Conservation (phyloP, 345 rosid genomes). For the Conringia planisiliqua region DNA sequence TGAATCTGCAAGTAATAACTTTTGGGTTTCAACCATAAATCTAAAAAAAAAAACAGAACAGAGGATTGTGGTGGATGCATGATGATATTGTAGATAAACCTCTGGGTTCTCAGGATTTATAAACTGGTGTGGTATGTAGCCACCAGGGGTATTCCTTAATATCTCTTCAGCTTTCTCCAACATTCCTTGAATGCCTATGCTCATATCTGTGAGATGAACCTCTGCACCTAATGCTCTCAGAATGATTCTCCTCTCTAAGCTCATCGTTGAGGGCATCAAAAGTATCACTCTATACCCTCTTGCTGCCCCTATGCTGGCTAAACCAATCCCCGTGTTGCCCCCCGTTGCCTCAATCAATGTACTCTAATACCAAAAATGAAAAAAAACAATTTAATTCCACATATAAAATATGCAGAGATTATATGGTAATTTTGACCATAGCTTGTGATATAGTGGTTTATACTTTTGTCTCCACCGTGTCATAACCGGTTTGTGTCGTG, state of each 20-base stretch:
- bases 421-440: not conserved
- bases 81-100: constrained; percentile 31
- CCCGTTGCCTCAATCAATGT: constrained; percentile 55
- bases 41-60: not conserved
- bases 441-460: too few relatives aligned
- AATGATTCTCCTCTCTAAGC: constrained; percentile 65
- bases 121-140: constrained; percentile 40
- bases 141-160: constrained; percentile 51
- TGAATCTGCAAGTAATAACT: constrained; percentile 46
- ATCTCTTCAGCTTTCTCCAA: constrained; percentile 55
- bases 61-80: not conserved
- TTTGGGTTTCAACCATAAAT: not conserved
- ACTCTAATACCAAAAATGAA: constrained; percentile 25
- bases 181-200: constrained; percentile 39
- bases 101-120: constrained; percentile 51
- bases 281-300: constrained; percentile 61
- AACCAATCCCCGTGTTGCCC: constrained; percentile 77
- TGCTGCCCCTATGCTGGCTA: constrained; percentile 65
- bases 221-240: constrained; percentile 76
- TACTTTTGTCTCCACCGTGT: too few relatives aligned
- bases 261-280: constrained; percentile 55
- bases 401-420: not conserved
- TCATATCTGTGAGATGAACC: constrained; percentile 42
- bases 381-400: not conserved
- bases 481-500: too few relatives aligned